Conservation (phyloP, 2,329 filamentous ascomycete genomes). For the Colletotrichum noveboracense region DNA sequence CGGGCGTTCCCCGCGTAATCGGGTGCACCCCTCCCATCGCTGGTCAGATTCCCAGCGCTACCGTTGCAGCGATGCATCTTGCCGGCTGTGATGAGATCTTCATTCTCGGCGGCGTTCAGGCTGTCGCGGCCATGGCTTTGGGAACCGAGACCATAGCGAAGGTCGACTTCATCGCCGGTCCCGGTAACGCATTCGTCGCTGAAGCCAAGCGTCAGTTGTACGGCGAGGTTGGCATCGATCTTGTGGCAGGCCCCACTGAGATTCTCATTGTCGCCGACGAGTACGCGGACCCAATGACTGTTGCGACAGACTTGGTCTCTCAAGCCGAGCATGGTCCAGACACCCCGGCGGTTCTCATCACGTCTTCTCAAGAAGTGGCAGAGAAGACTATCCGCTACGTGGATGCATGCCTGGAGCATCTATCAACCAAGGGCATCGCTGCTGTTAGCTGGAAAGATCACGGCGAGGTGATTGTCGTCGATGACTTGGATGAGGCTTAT, state of each 20-base stretch:
- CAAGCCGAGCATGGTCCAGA: conserved; percentile 59
- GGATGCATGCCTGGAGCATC: conserved; percentile 40
- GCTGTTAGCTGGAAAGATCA: conserved; percentile 47
- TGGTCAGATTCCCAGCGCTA: conserved; percentile 51
- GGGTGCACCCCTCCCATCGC: conserved; percentile 57
- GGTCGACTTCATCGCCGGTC: conserved; percentile 58
- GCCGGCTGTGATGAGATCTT: conserved; percentile 57
- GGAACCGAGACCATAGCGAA: conserved; percentile 53
- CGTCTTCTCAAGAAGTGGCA: conserved; percentile 45
- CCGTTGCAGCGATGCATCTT: conserved; percentile 54
- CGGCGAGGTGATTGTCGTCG: conserved; percentile 51
- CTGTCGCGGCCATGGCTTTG: conserved; percentile 55
- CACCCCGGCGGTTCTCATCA: conserved; percentile 54
- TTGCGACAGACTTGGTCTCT: conserved; percentile 51
- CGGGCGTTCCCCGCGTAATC: conserved; percentile 54
- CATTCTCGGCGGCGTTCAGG: conserved; percentile 57
- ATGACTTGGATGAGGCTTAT: conserved; percentile 46
- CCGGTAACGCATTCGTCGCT: conserved; percentile 60
- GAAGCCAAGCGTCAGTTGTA: conserved; percentile 60
- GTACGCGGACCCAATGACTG: conserved; percentile 47
- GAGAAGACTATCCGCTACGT: conserved; percentile 40
- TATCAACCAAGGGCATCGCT: conserved; percentile 49
- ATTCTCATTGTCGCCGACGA: conserved; percentile 55
- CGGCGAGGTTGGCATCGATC: conserved; percentile 58
- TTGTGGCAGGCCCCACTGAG: conserved; percentile 59